These are phyloP conservation scores for Cladophialophora yegresii DNA, from an alignment of 2,329 filamentous ascomycete species.

Conservation along the genomic window DNA sequence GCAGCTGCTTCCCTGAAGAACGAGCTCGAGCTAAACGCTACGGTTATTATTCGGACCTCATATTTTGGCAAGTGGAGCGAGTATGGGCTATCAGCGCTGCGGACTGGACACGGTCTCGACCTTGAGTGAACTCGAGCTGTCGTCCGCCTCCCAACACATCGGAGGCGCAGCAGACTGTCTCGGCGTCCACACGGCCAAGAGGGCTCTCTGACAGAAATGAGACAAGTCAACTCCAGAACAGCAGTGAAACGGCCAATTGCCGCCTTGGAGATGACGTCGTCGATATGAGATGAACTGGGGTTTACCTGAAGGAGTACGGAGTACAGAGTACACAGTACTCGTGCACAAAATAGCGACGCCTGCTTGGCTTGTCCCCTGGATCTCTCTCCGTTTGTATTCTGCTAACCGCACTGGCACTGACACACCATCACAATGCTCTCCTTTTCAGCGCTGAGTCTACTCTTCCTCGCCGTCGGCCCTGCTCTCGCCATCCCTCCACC, in stretches of 20 bases:
- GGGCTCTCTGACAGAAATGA: neutral
- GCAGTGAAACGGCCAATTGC: neutral
- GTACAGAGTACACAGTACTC: neutral
- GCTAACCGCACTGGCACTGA: neutral
- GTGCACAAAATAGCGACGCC: neutral
- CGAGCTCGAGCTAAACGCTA: no score
- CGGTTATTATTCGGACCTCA: neutral
- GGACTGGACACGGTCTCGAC: neutral
- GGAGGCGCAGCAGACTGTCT: neutral
- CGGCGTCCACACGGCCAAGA: neutral
- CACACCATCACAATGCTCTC: neutral
- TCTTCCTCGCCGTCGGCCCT: neutral
- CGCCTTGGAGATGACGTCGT: conserved; percentile 1
- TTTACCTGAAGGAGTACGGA: neutral
- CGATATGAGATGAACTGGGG: neutral
- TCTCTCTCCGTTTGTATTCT: neutral
- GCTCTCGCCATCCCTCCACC: conserved; percentile 29
- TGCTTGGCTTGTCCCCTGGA: no score
- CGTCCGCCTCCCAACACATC: neutral
- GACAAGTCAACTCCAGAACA: neutral
- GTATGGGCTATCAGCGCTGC: neutral
- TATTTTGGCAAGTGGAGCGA: neutral
- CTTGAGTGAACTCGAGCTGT: neutral
- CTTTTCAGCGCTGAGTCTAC: neutral
- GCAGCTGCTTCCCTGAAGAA: neutral